These are phyloP conservation scores for Rozella allomycis DNA, from an alignment of 371 early-diverging fungal genomes.

Conservation along the genomic window DNA sequence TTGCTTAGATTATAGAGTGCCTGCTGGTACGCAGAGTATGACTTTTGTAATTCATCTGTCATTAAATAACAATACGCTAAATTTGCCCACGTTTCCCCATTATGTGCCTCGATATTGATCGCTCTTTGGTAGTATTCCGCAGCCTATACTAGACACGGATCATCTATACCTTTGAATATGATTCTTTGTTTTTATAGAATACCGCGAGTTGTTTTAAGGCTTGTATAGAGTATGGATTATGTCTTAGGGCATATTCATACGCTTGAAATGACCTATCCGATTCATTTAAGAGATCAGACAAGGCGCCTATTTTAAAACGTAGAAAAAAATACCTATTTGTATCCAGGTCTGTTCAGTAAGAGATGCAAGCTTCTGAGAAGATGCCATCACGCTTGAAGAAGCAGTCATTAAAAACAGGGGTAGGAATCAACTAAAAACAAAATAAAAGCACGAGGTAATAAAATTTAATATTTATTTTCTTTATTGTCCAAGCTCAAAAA, in stretches of 20 bases:
- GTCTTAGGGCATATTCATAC: constrained; percentile 62
- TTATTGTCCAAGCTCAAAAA: too few species aligned
- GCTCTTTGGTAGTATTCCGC: constrained; percentile 69
- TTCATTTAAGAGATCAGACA: constrained; percentile 51
- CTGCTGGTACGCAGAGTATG: constrained; percentile 80
- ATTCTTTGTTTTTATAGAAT: constrained; percentile 41
- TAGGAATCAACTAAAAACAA: too few species aligned
- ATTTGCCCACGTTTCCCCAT: constrained; percentile 81
- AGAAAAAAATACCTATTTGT: constrained; percentile 14
- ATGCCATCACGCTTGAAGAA: too few species aligned
- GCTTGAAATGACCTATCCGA: constrained; percentile 50
- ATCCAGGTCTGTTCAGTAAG: constrained; percentile 21
- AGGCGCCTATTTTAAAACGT: constrained; percentile 14
- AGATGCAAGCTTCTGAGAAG: constrained; percentile 35
- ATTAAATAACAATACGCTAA: constrained; percentile 79
- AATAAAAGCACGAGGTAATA: too few species aligned
- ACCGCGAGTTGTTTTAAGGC: constrained; percentile 49
- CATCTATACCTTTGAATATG: constrained; percentile 12
- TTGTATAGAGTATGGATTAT: constrained; percentile 60
- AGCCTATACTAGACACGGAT: constrained; percentile 20
- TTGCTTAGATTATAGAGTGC: constrained; percentile 67
- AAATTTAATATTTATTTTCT: too few species aligned
- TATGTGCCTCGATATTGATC: constrained; percentile 45
- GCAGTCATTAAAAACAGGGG: too few species aligned
- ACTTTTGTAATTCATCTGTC: constrained; percentile 77